Conservation (phyloP, 768 basidiomycete genomes). For the Cantharellus cinnabarinus region DNA sequence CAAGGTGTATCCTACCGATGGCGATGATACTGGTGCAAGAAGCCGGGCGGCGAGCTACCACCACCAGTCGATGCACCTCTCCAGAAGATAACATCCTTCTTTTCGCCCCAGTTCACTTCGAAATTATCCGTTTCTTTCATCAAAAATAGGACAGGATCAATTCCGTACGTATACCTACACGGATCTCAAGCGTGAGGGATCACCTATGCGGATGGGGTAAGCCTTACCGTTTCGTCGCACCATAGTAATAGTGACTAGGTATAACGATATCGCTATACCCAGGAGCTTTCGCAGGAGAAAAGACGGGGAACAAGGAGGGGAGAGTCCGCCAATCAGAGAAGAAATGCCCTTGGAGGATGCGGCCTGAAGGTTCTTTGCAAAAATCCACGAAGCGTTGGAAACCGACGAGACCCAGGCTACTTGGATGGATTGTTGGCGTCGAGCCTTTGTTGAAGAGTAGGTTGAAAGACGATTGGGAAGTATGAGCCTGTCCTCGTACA, state of each 20-base stretch:
- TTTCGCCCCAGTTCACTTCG: slow-evolving; percentile 77
- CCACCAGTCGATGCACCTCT: slow-evolving; percentile 92
- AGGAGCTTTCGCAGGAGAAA: slow-evolving; percentile 72
- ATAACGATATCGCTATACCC: slow-evolving; percentile 85
- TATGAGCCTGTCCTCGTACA: slow-evolving; percentile 23
- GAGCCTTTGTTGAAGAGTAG: slow-evolving; percentile 12
- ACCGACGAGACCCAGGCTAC: slow-evolving; percentile 11
- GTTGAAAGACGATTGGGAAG: slow-evolving; percentile 11
- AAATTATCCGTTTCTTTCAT: slow-evolving; percentile 62
- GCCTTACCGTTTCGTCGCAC: slow-evolving; percentile 56
- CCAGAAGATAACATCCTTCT: slow-evolving; percentile 81
- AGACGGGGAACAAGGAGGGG: slow-evolving; percentile 74
- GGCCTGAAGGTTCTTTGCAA: slow-evolving; percentile 65
- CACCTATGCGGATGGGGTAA: background rate
- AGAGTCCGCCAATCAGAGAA: slow-evolving; percentile 94
- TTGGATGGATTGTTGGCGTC: slow-evolving; percentile 10
- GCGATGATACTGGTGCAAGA: slow-evolving; percentile 63
- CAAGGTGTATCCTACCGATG: slow-evolving; percentile 35
- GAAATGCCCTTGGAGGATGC: slow-evolving; percentile 81
- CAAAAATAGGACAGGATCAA: slow-evolving; percentile 46
- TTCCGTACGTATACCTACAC: slow-evolving; percentile 1
- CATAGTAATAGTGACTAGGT: slow-evolving; percentile 92
- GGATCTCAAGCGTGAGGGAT: background rate
- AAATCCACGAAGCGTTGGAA: slow-evolving; percentile 32
- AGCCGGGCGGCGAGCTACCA: slow-evolving; percentile 70